phyloP scores from a whole-genome alignment of 495 filamentous ascomycete genomes.

The Talaromyces thailandensis region DNA sequence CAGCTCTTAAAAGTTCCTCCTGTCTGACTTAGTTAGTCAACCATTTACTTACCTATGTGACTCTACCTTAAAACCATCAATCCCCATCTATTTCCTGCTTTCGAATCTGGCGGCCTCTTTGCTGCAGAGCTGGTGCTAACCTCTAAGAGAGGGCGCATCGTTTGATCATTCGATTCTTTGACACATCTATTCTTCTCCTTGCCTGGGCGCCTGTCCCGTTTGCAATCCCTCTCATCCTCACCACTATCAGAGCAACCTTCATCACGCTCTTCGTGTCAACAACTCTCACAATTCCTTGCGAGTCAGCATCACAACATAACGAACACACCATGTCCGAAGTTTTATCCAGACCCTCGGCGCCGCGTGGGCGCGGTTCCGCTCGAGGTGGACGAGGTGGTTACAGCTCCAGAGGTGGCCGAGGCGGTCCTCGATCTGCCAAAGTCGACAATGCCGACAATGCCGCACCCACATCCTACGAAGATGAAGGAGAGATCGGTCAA shows the following conservation, averaged over 20 bases:
- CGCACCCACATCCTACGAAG: constrained; percentile 54
- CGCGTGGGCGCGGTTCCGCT: constrained; percentile 71
- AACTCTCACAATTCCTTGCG: constrained; percentile 24
- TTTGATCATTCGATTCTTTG: constrained; percentile 16
- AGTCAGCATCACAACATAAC: constrained; percentile 19
- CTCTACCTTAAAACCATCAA: constrained; percentile 10
- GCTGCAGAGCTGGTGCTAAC: constrained; percentile 30
- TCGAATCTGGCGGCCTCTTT: constrained; percentile 35
- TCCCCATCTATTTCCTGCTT: constrained; percentile 22
- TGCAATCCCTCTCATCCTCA: constrained; percentile 4
- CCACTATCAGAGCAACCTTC: constrained; percentile 12
- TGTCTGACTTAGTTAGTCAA: constrained; percentile 8
- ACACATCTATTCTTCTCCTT: constrained; percentile 21
- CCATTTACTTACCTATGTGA: background rate
- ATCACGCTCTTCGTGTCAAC: constrained; percentile 12
- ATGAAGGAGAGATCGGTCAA: constrained; percentile 83
- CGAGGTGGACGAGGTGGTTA: constrained; percentile 79
- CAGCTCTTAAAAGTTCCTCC: constrained; percentile 15
- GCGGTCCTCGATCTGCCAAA: constrained; percentile 59
- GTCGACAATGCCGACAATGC: constrained; percentile 48
- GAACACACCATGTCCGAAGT: constrained; percentile 76
- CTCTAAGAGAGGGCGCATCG: constrained; percentile 33
- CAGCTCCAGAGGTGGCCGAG: constrained; percentile 62
- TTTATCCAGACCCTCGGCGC: constrained; percentile 65
- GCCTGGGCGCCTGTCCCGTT: constrained; percentile 21